Conservation (phyloP, 2,329 filamentous ascomycete genomes). For the Dactylella cylindrospora region DNA sequence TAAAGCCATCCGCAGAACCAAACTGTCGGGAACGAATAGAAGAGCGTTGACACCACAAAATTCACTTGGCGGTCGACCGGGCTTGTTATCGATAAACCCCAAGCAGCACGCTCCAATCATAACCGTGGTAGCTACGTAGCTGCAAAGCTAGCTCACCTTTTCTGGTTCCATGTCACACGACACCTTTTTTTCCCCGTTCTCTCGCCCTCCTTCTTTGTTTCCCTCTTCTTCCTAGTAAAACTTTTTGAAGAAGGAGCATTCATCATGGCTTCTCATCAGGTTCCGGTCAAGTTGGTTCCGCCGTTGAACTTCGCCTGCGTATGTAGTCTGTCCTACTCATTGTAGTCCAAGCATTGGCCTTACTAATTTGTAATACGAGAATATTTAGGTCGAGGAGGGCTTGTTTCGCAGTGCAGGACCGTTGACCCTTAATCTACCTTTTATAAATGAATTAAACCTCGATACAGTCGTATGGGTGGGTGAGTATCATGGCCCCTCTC, state of each 20-base stretch:
- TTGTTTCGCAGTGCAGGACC: constrained; percentile 44
- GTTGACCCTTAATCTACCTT: constrained; percentile 31
- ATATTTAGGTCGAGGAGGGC: constrained; percentile 47
- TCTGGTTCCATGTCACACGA: constrained; percentile 38
- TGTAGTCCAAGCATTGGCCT: constrained; percentile 1
- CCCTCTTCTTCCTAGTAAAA: too few species aligned
- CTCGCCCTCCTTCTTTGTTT: too few species aligned
- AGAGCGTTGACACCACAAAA: too few species aligned
- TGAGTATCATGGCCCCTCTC: constrained; percentile 4
- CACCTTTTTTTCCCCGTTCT: too few species aligned
- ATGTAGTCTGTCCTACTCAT: constrained; percentile 9
- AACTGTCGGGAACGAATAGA: constrained; percentile 19
- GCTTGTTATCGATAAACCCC: constrained; percentile 41
- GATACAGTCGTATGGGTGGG: constrained; percentile 42
- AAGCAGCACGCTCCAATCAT: constrained; percentile 31
- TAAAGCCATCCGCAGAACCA: constrained; percentile 17
- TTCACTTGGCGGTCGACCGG: constrained; percentile 9
- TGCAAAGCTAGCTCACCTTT: too few species aligned
- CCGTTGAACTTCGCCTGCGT: constrained; percentile 48
- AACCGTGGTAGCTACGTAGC: not conserved
- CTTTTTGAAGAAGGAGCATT: too few species aligned
- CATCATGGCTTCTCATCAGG: constrained; percentile 37
- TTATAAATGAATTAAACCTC: constrained; percentile 33
- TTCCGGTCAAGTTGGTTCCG: constrained; percentile 46
- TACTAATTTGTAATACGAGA: constrained; percentile 2